Percentiles rank a stretch among this genome's conserved stretches.
Conservation (phyloP, 2,329 filamentous ascomycete genomes). For the Ophiosphaerella narmari region DNA sequence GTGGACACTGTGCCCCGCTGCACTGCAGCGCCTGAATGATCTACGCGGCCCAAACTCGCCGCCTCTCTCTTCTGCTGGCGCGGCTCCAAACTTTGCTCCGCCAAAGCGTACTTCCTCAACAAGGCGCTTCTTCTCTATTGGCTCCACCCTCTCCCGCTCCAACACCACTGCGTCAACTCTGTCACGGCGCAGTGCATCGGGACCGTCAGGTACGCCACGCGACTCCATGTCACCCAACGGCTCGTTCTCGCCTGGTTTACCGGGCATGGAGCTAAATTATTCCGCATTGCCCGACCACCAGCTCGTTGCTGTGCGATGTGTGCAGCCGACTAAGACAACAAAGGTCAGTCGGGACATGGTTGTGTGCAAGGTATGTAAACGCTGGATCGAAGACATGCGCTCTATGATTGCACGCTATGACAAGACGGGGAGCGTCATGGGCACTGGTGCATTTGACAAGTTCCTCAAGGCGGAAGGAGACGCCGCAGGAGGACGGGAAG, state of each 20-base stretch:
- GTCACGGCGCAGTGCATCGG: slow-evolving; percentile 26
- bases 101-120: slow-evolving; percentile 27
- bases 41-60: slow-evolving; percentile 37
- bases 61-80: slow-evolving; percentile 21
- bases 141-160: slow-evolving; percentile 29
- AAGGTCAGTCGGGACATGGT: slow-evolving; percentile 29
- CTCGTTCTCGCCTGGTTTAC: slow-evolving; percentile 7
- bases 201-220: slow-evolving; percentile 14
- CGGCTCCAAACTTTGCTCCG: slow-evolving; percentile 8
- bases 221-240: slow-evolving; percentile 17
- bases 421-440: slow-evolving; percentile 34
- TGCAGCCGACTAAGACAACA: slow-evolving; percentile 20
- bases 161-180: slow-evolving; percentile 19
- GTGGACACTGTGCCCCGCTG: slow-evolving; percentile 36
- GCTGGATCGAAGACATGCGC: slow-evolving; percentile 36
- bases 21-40: slow-evolving; percentile 24
- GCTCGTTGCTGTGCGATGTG: slow-evolving; percentile 25
- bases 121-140: slow-evolving; percentile 33
- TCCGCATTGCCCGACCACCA: slow-evolving; percentile 34
- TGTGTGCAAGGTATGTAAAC: slow-evolving; percentile 36
- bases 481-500: slow-evolving; percentile 16
- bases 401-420: slow-evolving; percentile 37
- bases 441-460: slow-evolving; percentile 35
- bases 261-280: slow-evolving; percentile 17
- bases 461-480: slow-evolving; percentile 34